phyloP scores from a whole-genome alignment of 805 yeast species.

The Yarrowia sp. region DNA sequence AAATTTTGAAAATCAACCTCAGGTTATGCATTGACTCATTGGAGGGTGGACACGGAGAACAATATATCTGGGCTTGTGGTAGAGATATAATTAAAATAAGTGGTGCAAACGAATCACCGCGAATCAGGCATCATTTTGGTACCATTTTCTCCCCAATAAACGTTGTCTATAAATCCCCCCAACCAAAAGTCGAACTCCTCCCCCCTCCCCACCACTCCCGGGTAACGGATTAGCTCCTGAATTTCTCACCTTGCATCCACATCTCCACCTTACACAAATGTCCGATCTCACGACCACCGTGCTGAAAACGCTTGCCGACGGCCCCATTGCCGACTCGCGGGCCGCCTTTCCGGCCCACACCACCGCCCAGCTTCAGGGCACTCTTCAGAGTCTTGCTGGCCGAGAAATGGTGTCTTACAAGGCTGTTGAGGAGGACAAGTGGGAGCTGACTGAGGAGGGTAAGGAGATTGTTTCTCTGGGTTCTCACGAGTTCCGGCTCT shows the following conservation, averaged over 20 bases:
- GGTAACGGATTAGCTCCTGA: not conserved
- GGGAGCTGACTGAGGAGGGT: slow-evolving; percentile 79
- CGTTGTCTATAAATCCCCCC: not conserved
- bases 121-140: too few species aligned
- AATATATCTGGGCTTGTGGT: too few species aligned
- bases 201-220: not conserved
- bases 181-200: not conserved
- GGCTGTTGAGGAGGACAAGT: slow-evolving; percentile 69
- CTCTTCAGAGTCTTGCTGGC: slow-evolving; percentile 80
- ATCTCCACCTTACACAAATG: slow-evolving; percentile 26
- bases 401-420: slow-evolving; percentile 73
- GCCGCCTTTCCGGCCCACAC: slow-evolving; percentile 56
- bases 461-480: slow-evolving; percentile 73
- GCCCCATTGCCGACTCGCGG: slow-evolving; percentile 65
- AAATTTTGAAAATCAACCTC: not conserved
- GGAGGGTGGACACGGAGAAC: too few species aligned
- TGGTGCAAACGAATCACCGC: too few species aligned
- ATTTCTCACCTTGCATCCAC: not conserved
- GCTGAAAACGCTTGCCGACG: slow-evolving; percentile 60
- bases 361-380: slow-evolving; percentile 48
- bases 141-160: too few species aligned
- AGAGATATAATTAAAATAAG: too few species aligned
- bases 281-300: slow-evolving; percentile 40
- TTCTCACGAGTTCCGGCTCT: slow-evolving; percentile 83
- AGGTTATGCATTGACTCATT: not conserved